Evolutionary conservation across 139 green algal genomes (phyloP).

Genomic region (Haematococcus sp.): DNA sequence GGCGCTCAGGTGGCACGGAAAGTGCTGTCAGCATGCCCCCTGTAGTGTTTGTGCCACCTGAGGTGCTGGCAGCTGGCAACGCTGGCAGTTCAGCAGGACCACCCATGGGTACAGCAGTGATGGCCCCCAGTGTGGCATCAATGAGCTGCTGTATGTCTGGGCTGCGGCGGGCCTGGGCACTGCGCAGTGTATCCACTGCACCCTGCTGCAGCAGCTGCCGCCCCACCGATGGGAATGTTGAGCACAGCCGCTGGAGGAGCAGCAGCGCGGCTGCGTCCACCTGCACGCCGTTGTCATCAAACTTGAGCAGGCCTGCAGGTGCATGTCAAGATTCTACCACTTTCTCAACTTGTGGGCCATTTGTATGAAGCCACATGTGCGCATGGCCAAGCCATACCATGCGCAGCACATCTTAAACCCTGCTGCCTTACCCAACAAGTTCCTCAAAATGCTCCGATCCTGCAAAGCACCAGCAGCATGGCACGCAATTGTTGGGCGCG

Average conservation of each 20-base stretch:
- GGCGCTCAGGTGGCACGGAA: neutral
- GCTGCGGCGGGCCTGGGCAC: neutral
- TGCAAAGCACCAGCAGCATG: slow-evolving; percentile 11
- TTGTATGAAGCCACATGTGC: neutral
- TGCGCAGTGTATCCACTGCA: slow-evolving; percentile 20
- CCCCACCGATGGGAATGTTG: slow-evolving; percentile 1
- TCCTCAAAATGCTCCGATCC: slow-evolving; percentile 31
- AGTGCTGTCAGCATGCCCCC: neutral
- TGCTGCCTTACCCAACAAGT: slow-evolving; percentile 34
- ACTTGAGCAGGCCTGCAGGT: slow-evolving; percentile 25
- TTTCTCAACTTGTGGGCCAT: neutral
- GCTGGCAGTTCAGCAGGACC: neutral
- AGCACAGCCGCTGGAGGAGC: slow-evolving; percentile 29
- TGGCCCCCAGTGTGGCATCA: neutral
- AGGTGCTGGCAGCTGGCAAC: neutral
- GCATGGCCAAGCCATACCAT: neutral
- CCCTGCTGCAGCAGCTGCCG: slow-evolving; percentile 42
- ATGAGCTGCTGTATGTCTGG: slow-evolving; percentile 1
- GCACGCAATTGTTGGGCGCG: neutral
- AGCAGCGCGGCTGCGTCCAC: slow-evolving; percentile 35
- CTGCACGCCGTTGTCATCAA: slow-evolving; percentile 30
- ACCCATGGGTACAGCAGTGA: neutral
- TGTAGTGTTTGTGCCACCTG: neutral
- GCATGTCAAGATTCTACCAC: neutral
- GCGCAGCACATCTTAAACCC: neutral